Evolutionary conservation across 176 grass and related monocot genomes (phyloP), one percentile per base, ranked within the genome.

Genomic region (Paspalum notatum): DNA sequence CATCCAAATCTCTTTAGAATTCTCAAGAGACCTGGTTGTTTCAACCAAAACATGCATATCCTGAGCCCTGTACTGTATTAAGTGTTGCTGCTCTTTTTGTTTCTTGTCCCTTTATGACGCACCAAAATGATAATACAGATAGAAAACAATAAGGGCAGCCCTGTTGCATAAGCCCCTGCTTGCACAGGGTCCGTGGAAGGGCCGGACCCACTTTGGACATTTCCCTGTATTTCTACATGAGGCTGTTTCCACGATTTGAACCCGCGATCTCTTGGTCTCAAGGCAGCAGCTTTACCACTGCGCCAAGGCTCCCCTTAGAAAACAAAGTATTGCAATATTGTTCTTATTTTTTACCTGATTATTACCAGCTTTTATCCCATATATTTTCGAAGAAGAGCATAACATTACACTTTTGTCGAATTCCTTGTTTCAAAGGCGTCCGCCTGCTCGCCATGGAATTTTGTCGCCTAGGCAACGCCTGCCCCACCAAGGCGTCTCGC

Each of bases 41-140:
- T 71, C 15, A 44, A 71, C n/a, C 62, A 53, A 81, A 57, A 20
- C 10, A 56, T 3, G 6, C 52, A 51, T 52, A 42, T 41, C 20
- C 48, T 53, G 6, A 38, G 45, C 62, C 12, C 16, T 77, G 9
- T 5, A 40, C 4, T 69, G 54, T 56, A 37, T 72, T 49, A 64
- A 72, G 20, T 2, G 8, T 50, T 2, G 13, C 51, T 38, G 24
- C 24, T n/a, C 18, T 71, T 70, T 82, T 79, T 4, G 59, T 79
- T 67, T 60, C 61, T 84, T 74, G 17, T 37, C n/a, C 22, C 59
- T 49, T 66, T 75, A 46, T 18, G 38, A 12, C n/a, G 62, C 81
- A 53, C 74, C 3, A 62, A 63, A 74, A 82, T 52, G 48, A 44
- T 43, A 24, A n/a, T n/a, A n/a, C n/a, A n/a, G n/a, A n/a, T n/a